A percentile compares a stretch with the other conserved stretches of the same genome.
phyloP scores from a whole-genome alignment of 352 stramenopile genomes.

The Globisporangium mamillatum region DNA sequence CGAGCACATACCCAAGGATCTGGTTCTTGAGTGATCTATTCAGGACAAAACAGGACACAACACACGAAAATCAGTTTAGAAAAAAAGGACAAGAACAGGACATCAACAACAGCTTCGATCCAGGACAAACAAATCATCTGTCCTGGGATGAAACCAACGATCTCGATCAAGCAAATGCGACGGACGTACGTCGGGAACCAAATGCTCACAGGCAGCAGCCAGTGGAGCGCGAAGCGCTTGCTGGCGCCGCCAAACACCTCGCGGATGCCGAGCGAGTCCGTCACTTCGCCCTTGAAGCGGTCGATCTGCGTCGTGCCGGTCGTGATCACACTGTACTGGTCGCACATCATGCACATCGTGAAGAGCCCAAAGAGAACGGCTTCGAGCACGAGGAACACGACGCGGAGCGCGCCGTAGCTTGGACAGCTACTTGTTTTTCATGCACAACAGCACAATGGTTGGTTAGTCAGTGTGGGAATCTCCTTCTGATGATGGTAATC shows the following conservation, averaged over 20 bases:
- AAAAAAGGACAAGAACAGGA: neutral
- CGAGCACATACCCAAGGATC: constrained; percentile 78
- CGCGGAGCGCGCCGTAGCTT: constrained; percentile 66
- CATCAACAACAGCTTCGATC: neutral
- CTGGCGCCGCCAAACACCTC: constrained; percentile 78
- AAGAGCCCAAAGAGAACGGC: constrained; percentile 97
- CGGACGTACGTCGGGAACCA: constrained; percentile 79
- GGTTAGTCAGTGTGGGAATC: neutral
- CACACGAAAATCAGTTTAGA: neutral
- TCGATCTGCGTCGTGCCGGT: constrained; percentile 97
- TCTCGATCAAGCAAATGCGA: neutral
- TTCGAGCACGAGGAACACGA: constrained; percentile 87
- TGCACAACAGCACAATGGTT: neutral
- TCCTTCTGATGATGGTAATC: neutral
- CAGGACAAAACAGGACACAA: constrained; percentile 1
- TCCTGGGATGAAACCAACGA: neutral
- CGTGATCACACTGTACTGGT: constrained; percentile 97
- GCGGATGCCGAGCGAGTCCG: constrained; percentile 69
- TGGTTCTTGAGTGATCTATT: constrained; percentile 78
- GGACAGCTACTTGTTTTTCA: constrained; percentile 41
- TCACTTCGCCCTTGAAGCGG: constrained; percentile 90
- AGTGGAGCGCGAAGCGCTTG: constrained; percentile 62
- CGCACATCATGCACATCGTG: constrained; percentile 98
- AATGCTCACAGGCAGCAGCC: constrained; percentile 84
- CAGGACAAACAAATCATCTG: neutral